Evolutionary conservation across 371 early-diverging fungal species (phyloP).

Genomic region (Rhizopus stolonifer): DNA sequence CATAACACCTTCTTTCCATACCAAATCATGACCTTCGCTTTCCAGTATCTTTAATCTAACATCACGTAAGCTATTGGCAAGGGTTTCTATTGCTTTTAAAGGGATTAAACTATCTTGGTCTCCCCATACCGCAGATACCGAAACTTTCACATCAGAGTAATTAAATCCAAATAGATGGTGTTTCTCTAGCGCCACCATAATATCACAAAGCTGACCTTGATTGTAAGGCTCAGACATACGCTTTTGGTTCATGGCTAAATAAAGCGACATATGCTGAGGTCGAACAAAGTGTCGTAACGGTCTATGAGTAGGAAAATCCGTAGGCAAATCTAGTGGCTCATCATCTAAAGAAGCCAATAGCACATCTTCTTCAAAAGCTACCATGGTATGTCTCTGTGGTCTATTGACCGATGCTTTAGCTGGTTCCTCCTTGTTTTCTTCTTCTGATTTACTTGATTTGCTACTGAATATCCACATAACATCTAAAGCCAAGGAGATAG

Average conservation of each 20-base stretch:
- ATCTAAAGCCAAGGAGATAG: conserved; percentile 46
- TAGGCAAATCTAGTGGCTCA: conserved; percentile 29
- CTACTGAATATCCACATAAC: conserved; percentile 50
- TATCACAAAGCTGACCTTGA: conserved; percentile 45
- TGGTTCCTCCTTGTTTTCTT: not conserved
- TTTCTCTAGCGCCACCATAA: conserved; percentile 50
- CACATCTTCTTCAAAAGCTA: conserved; percentile 36
- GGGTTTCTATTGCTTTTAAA: conserved; percentile 33
- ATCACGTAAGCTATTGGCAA: conserved; percentile 43
- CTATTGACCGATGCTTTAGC: not conserved
- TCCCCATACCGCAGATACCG: conserved; percentile 55
- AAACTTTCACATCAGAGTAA: conserved; percentile 35
- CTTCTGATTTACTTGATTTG: conserved; percentile 3
- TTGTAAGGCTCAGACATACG: conserved; percentile 45
- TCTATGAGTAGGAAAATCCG: conserved; percentile 51
- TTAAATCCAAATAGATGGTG: conserved; percentile 50
- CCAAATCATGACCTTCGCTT: conserved; percentile 51
- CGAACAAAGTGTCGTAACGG: conserved; percentile 51
- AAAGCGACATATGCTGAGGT: conserved; percentile 46
- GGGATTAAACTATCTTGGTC: conserved; percentile 51
- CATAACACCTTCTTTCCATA: conserved; percentile 59
- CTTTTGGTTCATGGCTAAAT: conserved; percentile 45
- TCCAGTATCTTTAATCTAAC: conserved; percentile 47
- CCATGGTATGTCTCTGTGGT: conserved; percentile 12
- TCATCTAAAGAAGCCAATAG: conserved; percentile 39